Evolutionary conservation across 192 early-diverging fungal genomes (phyloP).

Genomic region (Coemansia sp.): DNA sequence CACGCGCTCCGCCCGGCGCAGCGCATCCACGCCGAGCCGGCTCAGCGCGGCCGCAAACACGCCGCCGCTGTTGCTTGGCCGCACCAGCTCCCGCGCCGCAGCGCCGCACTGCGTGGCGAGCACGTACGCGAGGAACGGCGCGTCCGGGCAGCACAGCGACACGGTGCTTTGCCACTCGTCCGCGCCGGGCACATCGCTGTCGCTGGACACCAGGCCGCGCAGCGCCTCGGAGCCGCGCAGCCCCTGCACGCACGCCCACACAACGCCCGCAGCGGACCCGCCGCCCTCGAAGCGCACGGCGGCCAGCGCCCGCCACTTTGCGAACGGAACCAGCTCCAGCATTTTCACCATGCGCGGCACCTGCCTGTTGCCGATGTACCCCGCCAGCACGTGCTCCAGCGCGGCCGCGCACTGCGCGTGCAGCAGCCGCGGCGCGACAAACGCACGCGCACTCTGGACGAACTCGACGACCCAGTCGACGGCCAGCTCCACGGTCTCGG

Average conservation of each 20-base stretch:
- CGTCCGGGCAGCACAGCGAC: slow-evolving; percentile 26
- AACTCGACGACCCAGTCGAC: slow-evolving; percentile 38
- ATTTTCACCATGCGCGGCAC: not conserved
- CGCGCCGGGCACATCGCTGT: not conserved
- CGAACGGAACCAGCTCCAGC: slow-evolving; percentile 4
- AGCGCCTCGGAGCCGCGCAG: not conserved
- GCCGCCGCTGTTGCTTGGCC: not conserved
- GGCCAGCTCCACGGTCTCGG: not conserved
- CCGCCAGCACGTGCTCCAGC: slow-evolving; percentile 8
- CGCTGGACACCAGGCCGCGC: too few relatives aligned
- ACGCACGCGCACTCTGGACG: slow-evolving; percentile 1
- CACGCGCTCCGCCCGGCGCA: slow-evolving; percentile 17
- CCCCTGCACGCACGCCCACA: slow-evolving; percentile 26
- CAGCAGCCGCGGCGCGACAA: slow-evolving; percentile 15
- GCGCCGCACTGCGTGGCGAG: slow-evolving; percentile 13
- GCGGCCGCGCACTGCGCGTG: slow-evolving; percentile 21
- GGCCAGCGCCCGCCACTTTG: slow-evolving; percentile 24
- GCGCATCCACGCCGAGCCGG: slow-evolving; percentile 14
- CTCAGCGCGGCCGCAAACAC: slow-evolving; percentile 1
- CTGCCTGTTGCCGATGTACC: not conserved
- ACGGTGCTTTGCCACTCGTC: slow-evolving; percentile 22
- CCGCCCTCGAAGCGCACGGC: not conserved
- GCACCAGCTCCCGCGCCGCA: slow-evolving; percentile 14
- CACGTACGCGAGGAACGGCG: slow-evolving; percentile 23
- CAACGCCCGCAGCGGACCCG: slow-evolving; percentile 11